Percentiles rank a stretch among this genome's conserved stretches.
Evolutionary conservation across 148 eudicot species (phyloP).

Genomic region (Fagopyrum esculentum): DNA sequence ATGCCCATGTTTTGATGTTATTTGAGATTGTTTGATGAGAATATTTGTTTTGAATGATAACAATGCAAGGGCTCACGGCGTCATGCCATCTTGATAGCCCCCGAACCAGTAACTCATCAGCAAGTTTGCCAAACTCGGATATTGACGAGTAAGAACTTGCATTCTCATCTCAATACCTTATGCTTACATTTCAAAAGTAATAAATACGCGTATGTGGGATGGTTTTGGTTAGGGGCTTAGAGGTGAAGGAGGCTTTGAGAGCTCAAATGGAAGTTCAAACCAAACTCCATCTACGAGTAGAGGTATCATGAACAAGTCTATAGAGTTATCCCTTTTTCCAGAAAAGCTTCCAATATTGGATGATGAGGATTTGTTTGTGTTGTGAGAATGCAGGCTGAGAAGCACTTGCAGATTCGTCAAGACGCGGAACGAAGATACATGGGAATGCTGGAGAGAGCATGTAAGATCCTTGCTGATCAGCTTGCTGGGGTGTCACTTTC

Average conservation of each 20-base stretch:
- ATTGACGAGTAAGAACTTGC: constrained; percentile 57
- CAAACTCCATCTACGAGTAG: constrained; percentile 72
- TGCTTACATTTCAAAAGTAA: background rate
- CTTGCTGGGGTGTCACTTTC: constrained; percentile 40
- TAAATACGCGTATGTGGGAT: background rate
- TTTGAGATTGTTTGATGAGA: background rate
- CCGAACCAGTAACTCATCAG: constrained; percentile 47
- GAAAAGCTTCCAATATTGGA: background rate
- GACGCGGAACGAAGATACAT: constrained; percentile 64
- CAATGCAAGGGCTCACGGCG: constrained; percentile 40
- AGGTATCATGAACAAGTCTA: constrained; percentile 32
- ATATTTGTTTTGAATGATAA: background rate
- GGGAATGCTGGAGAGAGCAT: constrained; percentile 72
- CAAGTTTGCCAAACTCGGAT: constrained; percentile 57
- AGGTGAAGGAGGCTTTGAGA: constrained; percentile 81
- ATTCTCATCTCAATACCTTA: background rate
- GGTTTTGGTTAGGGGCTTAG: constrained; percentile 45
- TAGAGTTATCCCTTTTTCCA: background rate
- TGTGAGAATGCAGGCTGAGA: constrained; percentile 52
- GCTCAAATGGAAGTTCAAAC: constrained; percentile 88
- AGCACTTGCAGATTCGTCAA: constrained; percentile 65
- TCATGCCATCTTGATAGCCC: constrained; percentile 63
- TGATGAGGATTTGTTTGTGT: background rate
- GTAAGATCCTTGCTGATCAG: constrained; percentile 73
- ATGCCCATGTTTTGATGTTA: background rate